phyloP scores from a whole-genome alignment of 2,329 filamentous ascomycete species.

The Phialocephala sp. region DNA sequence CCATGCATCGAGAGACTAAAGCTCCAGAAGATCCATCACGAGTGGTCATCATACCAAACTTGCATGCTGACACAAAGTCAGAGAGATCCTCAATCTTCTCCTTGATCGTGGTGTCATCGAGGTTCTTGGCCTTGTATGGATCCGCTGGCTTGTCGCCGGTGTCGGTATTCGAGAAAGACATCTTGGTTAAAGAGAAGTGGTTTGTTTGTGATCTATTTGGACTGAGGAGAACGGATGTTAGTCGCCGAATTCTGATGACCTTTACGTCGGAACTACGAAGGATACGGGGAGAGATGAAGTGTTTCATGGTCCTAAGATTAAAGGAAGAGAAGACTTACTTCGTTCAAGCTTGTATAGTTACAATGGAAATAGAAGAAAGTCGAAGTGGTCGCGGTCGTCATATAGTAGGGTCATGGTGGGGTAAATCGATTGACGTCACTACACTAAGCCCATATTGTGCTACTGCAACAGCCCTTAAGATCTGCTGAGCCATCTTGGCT shows the following conservation, averaged over 20 bases:
- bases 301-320: slow-evolving; percentile 20
- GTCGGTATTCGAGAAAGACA: slow-evolving; percentile 61
- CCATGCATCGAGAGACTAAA: slow-evolving; percentile 85
- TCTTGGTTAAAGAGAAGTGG: slow-evolving; percentile 26
- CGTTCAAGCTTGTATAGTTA: neutral
- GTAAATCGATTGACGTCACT: slow-evolving; percentile 18
- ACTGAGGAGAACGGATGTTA: slow-evolving; percentile 15
- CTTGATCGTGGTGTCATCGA: slow-evolving; percentile 66
- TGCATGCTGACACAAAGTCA: slow-evolving; percentile 72
- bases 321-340: slow-evolving; percentile 15
- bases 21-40: slow-evolving; percentile 66
- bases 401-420: slow-evolving; percentile 12
- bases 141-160: slow-evolving; percentile 70
- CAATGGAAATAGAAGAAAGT: slow-evolving; percentile 7
- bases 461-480: neutral
- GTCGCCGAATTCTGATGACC: slow-evolving; percentile 17
- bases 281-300: slow-evolving; percentile 15
- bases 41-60: slow-evolving; percentile 92
- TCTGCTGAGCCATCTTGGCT: neutral
- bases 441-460: neutral
- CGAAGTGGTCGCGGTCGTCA: slow-evolving; percentile 19
- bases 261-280: slow-evolving; percentile 11
- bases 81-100: slow-evolving; percentile 79
- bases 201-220: slow-evolving; percentile 6
- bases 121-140: slow-evolving; percentile 78